Base-by-base conservation (phyloP, 352 stramenopile species). In the Phytophthora cactorum region DNA sequence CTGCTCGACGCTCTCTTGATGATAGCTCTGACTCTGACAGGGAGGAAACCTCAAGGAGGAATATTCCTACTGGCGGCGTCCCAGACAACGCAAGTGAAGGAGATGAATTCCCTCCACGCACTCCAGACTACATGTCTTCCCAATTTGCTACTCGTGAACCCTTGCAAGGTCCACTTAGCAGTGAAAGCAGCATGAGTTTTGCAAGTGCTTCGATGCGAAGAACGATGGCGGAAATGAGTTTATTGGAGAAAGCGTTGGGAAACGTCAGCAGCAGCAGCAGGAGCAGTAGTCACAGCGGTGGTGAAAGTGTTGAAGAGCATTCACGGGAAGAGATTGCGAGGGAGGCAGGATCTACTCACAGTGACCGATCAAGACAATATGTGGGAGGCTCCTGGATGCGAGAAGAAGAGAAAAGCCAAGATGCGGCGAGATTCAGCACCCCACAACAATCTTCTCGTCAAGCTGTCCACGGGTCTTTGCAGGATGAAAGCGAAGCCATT, bases 181-280 rank as follows among this genome's bases (percentile, higher is more conserved):
- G 53, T 52, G 55, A 68, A 8, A 89, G 76, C 53, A 89, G 75
- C 17, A 70, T 71, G 56, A 86, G 80, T 43, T 83, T 80, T 57
- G 66, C 68, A 7, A 84, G 72, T 38, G 64, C 69, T 27, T 77
- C 78, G 1, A 66, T 87, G 57, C 70, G 72, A 49, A 68, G 82
- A 55, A 90, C 82, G 5, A 86, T 84, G 68, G 74, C 88, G 51
- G 82, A 93, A 50, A 77, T 85, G 70, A 82, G 77, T 25, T 59
- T 90, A 27, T 51, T 93, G 41, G 80, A 91, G 66, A 89, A 86
- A 44, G 81, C 82, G 22, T 72, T 93, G 14, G 79, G 78, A 4
- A 85, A 89, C 46, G 68, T 91, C 51, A 93, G 81, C 56, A 89
- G 79, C 56, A 89, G 79, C 51, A 89, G 77, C n/a, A 75, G 55